These are phyloP conservation scores for Centaurea solstitialis DNA, from an alignment of 129 eudicot species.

Conservation along the genomic window DNA sequence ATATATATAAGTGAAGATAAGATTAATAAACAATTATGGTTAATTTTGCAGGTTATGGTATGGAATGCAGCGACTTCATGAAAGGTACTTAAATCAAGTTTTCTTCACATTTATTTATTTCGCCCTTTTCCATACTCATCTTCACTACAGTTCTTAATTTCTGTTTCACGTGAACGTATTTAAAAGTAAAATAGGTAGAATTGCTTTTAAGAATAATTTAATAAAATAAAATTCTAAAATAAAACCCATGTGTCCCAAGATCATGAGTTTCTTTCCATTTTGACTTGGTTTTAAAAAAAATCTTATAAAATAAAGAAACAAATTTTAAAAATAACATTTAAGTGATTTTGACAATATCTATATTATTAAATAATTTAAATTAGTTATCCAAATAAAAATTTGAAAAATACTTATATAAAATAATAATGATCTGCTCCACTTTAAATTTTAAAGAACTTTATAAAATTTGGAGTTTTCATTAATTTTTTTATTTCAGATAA, in stretches of 20 bases:
- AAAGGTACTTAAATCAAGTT: conserved; percentile 51
- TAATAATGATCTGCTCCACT: no score
- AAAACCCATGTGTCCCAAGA: no score
- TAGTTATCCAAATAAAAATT: no score
- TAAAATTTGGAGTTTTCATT: no score
- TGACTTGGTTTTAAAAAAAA: not conserved
- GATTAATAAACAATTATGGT: conserved; percentile 7
- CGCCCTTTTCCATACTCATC: no score
- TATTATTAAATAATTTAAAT: no score
- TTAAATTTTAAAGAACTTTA: no score
- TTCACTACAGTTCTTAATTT: not conserved
- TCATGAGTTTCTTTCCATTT: not conserved
- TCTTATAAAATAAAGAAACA: not conserved
- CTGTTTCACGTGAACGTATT: conserved; percentile 5
- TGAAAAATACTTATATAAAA: no score
- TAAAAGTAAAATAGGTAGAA: not conserved
- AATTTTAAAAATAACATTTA: not conserved
- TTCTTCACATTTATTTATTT: not conserved
- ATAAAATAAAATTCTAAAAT: not conserved
- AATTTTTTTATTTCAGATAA: no score
- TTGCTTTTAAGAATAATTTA: not conserved
- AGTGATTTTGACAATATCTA: no score
- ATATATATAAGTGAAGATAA: not conserved
- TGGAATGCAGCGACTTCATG: conserved; percentile 99
- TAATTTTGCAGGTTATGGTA: conserved; percentile 88